A percentile compares a stretch with the other conserved stretches of the same genome.
Conservation (phyloP, 148 eudicot genomes). For the Simmondsia chinensis region DNA sequence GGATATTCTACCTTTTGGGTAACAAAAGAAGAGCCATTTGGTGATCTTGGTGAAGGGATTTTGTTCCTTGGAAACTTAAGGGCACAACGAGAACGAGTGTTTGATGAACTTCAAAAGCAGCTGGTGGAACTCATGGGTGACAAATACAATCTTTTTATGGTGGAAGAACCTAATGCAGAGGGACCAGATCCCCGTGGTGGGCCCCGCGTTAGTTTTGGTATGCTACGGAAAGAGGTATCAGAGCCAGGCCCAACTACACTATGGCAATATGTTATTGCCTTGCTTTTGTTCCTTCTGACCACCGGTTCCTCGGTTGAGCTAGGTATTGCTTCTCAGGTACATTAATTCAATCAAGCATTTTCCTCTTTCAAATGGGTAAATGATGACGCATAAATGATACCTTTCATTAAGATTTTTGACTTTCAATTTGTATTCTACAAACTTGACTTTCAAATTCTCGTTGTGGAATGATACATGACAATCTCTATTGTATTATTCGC, state of each 20-base stretch:
- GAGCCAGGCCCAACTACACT: slow-evolving; percentile 92
- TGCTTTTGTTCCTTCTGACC: slow-evolving; percentile 79
- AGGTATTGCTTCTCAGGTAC: slow-evolving; percentile 99
- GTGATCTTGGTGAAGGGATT: slow-evolving; percentile 93
- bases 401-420: no score
- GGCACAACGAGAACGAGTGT: slow-evolving; percentile 79
- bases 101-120: slow-evolving; percentile 81
- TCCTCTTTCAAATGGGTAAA: not conserved
- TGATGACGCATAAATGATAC: no score
- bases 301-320: slow-evolving; percentile 97
- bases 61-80: slow-evolving; percentile 95
- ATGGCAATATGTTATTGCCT: slow-evolving; percentile 96
- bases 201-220: slow-evolving; percentile 96
- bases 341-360: slow-evolving; percentile 3
- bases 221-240: slow-evolving; percentile 95
- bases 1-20: slow-evolving; percentile 99
- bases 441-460: not conserved
- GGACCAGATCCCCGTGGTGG: slow-evolving; percentile 96
- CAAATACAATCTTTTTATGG: slow-evolving; percentile 93
- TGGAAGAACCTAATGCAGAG: slow-evolving; percentile 97
- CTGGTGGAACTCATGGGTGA: slow-evolving; percentile 73
- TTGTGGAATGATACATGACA: not conserved
- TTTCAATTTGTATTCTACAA: no score
- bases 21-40: slow-evolving; percentile 95
- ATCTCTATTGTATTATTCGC: slow-evolving; percentile 12